Conservation (phyloP, 139 green algal species). For the Volvox reticuliferus region DNA sequence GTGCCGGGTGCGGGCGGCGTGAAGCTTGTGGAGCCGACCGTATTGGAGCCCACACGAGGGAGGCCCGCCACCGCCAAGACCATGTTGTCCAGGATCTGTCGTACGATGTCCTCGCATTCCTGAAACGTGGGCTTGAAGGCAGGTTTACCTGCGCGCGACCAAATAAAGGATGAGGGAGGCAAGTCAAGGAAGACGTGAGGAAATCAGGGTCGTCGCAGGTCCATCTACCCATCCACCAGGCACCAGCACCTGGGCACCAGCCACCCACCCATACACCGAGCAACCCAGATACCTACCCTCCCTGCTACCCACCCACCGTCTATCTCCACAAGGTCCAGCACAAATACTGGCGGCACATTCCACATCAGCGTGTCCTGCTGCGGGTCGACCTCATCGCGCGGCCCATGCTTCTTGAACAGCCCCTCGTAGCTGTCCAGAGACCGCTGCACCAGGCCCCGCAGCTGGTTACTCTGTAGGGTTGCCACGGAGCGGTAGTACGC, state of each 20-base stretch:
- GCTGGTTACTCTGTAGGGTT: constrained; percentile 80
- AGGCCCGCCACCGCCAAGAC: constrained; percentile 65
- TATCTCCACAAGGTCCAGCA: constrained; percentile 68
- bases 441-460: constrained; percentile 72
- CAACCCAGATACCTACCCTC: neutral
- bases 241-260: neutral
- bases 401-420: constrained; percentile 68
- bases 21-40: constrained; percentile 32
- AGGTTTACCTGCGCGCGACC: constrained; percentile 42
- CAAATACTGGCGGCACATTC: constrained; percentile 65
- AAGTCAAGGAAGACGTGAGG: neutral
- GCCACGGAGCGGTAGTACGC: constrained; percentile 65
- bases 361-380: constrained; percentile 70
- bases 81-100: constrained; percentile 61
- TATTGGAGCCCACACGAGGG: constrained; percentile 62
- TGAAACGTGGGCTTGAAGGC: constrained; percentile 71
- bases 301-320: constrained; percentile 58
- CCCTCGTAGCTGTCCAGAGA: constrained; percentile 65
- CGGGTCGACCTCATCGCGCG: constrained; percentile 60
- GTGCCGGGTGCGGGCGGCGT: constrained; percentile 35
- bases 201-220: too few relatives aligned
- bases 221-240: neutral
- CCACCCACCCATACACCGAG: neutral
- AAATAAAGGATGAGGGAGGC: neutral
- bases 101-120: constrained; percentile 68